Evolutionary conservation across 768 basidiomycete genomes (phyloP), one percentile per base, ranked within the genome.

Genomic region (Boletales sp.): DNA sequence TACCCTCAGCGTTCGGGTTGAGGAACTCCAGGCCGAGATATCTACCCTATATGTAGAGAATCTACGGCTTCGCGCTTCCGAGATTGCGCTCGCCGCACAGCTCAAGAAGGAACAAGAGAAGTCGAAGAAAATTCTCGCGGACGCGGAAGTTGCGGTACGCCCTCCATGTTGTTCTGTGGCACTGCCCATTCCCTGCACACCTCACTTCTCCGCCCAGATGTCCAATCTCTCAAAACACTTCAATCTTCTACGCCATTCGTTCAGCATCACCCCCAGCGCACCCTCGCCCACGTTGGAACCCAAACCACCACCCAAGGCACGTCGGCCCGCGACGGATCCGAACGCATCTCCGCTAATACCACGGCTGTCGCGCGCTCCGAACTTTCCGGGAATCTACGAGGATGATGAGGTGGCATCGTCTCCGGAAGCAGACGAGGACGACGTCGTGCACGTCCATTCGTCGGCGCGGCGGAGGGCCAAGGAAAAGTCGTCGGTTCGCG

Each of bases 11-110:
- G 75, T 87, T 53, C 83, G 87, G 41, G 84, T 91, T 61, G 88
- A 92, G 66, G 89, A 91, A 64, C 79, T 91, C 48, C 87, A 90
- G 64, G 76, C 82, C 34, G 86, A 91, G 69, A 85, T 92, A 68
- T 85, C 88, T 40, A 77, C 78, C n/a, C 78, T 92, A 42, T 83
- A 88, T 51, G 81, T 84, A 53, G 89, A 92, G 74, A 92, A 92
- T 68, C 78, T 91, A 45, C 81, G 86, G 48, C 74, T 92, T 57
- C 83, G 86, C 50, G 83, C 87, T 58, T 87, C 87, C 17, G 87
- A 90, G 69, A 87, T 90, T 59, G 79, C 85, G 11, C 79, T 92
- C 44, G 71, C 78, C 5, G 71, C 85, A 18, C 86, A 90, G 63
- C 80, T 92, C 51, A 90, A 87, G 73, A 82, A 81, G 61, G 90